Conservation (phyloP, 495 filamentous ascomycete genomes). For the Choiromyces venosus region DNA sequence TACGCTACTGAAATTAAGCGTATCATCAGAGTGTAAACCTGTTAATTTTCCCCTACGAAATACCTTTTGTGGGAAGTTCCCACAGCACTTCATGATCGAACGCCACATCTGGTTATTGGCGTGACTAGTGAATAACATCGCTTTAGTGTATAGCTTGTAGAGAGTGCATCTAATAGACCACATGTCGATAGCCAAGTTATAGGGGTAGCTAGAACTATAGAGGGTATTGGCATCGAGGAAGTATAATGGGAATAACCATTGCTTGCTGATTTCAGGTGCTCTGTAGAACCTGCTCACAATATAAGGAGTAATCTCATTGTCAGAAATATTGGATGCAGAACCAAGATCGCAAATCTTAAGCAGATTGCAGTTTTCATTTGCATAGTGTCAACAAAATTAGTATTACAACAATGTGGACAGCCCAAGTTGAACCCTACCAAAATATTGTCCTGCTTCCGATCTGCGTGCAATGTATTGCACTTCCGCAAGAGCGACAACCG, state of each 20-base stretch:
- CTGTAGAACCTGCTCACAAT: slow-evolving; percentile 93
- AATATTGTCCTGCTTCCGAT: slow-evolving; percentile 94
- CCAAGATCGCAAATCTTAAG: slow-evolving; percentile 93
- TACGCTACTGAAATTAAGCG: slow-evolving; percentile 73
- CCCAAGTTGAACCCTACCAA: slow-evolving; percentile 47
- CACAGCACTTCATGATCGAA: too few relatives aligned
- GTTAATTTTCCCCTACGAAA: too few relatives aligned
- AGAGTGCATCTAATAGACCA: too few relatives aligned
- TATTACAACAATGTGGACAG: neutral
- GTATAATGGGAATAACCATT: too few relatives aligned
- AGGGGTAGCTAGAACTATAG: slow-evolving; percentile 81
- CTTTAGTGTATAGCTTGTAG: slow-evolving; percentile 91
- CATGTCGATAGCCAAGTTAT: slow-evolving; percentile 86
- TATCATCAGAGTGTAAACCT: slow-evolving; percentile 72
- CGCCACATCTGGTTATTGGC: slow-evolving; percentile 98
- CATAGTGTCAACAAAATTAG: slow-evolving; percentile 44
- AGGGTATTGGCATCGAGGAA: too few relatives aligned
- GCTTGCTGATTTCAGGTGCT: slow-evolving; percentile 91
- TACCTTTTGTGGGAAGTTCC: too few relatives aligned
- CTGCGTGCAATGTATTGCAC: slow-evolving; percentile 88
- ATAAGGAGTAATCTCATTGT: slow-evolving; percentile 83
- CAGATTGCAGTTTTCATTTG: slow-evolving; percentile 74
- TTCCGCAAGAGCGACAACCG: too few relatives aligned
- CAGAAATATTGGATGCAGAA: slow-evolving; percentile 79
- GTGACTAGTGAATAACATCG: slow-evolving; percentile 86